These are phyloP conservation scores for Fallopia convolvulus DNA, from an alignment of 148 eudicot genomes.

Conservation along the genomic window DNA sequence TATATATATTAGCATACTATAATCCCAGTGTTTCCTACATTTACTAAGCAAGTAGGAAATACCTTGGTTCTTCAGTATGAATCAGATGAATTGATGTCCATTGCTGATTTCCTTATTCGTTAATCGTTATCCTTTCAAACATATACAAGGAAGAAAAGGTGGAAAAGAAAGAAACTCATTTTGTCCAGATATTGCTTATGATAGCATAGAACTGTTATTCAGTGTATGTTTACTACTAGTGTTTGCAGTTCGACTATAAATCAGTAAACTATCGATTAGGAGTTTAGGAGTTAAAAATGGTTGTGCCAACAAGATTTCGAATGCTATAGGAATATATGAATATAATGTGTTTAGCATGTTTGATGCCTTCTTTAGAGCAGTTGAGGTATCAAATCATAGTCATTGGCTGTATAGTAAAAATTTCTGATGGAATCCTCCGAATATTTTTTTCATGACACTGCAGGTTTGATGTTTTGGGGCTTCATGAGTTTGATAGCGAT, in stretches of 20 bases:
- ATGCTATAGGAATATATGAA: neutral
- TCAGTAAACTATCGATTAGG: neutral
- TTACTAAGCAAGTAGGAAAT: neutral
- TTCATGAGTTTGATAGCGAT: conserved; percentile 98
- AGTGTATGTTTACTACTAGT: neutral
- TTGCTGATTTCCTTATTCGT: neutral
- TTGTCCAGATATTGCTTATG: neutral
- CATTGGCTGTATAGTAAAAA: neutral
- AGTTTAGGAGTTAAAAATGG: neutral
- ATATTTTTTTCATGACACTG: conserved; percentile 11
- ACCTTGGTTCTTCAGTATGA: neutral
- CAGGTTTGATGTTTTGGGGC: conserved; percentile 96
- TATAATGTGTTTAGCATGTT: neutral
- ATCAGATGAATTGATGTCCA: neutral
- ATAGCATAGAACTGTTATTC: neutral
- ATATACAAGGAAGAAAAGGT: neutral
- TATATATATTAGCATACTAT: neutral
- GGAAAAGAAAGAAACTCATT: neutral
- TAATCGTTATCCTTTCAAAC: neutral
- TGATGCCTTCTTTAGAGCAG: too few relatives aligned
- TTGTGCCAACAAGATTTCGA: neutral
- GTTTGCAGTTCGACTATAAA: neutral
- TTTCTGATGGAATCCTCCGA: conserved; percentile 2
- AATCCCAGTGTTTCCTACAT: neutral
- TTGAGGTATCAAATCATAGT: neutral